Evolutionary conservation across 75 land plant species (phyloP).

Genomic region (Cryptomeria japonica): DNA sequence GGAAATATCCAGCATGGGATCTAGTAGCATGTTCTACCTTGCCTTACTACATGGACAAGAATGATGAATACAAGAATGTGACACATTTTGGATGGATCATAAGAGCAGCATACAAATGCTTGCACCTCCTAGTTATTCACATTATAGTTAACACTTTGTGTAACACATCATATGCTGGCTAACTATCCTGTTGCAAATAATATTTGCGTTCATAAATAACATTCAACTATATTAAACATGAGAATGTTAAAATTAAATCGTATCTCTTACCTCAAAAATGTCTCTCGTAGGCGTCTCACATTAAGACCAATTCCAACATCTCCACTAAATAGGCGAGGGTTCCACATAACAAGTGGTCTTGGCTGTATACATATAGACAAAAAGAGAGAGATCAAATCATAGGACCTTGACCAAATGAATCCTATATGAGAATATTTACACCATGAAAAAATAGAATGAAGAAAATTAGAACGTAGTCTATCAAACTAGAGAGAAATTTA

Average conservation of each 20-base stretch:
- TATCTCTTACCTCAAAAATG: conserved; percentile 70
- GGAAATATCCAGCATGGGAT: neutral
- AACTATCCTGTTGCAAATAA: conserved; percentile 3
- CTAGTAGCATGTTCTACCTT: neutral
- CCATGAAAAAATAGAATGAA: neutral
- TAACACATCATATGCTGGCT: neutral
- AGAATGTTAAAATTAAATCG: neutral
- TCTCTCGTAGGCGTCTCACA: conserved; percentile 70
- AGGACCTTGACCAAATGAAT: neutral
- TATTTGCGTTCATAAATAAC: neutral
- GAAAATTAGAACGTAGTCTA: neutral
- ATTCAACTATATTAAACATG: neutral
- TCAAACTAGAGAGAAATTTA: conserved; percentile 1
- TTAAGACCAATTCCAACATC: conserved; percentile 97
- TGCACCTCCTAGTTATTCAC: neutral
- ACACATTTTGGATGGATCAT: neutral
- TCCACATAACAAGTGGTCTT: conserved; percentile 97
- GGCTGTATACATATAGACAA: conserved; percentile 36
- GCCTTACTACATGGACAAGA: neutral
- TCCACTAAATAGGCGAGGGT: conserved; percentile 89
- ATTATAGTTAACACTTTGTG: neutral
- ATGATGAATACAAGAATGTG: neutral
- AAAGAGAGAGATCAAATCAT: neutral
- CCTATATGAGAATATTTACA: neutral
- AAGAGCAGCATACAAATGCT: neutral